A percentile compares a stretch with the other conserved stretches of the same genome.
phyloP scores from a whole-genome alignment of 2,329 filamentous ascomycete genomes.

The Beauveria scarabaeidicola region DNA sequence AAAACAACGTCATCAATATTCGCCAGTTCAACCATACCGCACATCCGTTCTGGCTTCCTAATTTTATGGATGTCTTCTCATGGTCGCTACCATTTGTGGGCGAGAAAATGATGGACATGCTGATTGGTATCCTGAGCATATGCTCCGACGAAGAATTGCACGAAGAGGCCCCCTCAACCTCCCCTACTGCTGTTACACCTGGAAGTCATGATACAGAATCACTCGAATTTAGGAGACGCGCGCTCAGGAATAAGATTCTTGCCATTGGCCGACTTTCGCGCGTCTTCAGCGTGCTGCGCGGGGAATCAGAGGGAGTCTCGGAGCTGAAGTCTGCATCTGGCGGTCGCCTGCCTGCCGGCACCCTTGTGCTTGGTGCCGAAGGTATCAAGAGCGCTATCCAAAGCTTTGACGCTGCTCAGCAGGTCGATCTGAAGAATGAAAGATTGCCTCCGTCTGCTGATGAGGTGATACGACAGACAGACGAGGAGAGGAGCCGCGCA shows the following conservation, averaged over 20 bases:
- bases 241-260: constrained; percentile 99
- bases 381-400: constrained; percentile 98
- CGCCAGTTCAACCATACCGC: constrained; percentile 99
- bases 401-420: constrained; percentile 91
- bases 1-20: constrained; percentile 99
- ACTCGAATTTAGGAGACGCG: constrained; percentile 85
- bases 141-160: constrained; percentile 97
- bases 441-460: constrained; percentile 84
- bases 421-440: constrained; percentile 96
- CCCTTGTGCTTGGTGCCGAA: constrained; percentile 94
- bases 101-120: constrained; percentile 99
- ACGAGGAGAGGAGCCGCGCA: constrained; percentile 72
- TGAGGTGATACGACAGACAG: constrained; percentile 75
- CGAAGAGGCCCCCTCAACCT: constrained; percentile 64
- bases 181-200: constrained; percentile 50
- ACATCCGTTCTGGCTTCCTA: constrained; percentile 97
- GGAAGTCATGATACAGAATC: constrained; percentile 63
- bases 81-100: constrained; percentile 98
- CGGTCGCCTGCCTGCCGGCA: constrained; percentile 85
- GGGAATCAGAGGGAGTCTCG: constrained; percentile 93
- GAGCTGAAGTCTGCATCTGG: constrained; percentile 96
- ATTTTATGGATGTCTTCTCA: constrained; percentile 99
- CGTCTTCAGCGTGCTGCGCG: constrained; percentile 95
- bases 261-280: constrained; percentile 93
- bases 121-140: constrained; percentile 95